Evolutionary conservation across 805 yeast genomes (phyloP).

Genomic region (Metschnikowia cerradonensis): DNA sequence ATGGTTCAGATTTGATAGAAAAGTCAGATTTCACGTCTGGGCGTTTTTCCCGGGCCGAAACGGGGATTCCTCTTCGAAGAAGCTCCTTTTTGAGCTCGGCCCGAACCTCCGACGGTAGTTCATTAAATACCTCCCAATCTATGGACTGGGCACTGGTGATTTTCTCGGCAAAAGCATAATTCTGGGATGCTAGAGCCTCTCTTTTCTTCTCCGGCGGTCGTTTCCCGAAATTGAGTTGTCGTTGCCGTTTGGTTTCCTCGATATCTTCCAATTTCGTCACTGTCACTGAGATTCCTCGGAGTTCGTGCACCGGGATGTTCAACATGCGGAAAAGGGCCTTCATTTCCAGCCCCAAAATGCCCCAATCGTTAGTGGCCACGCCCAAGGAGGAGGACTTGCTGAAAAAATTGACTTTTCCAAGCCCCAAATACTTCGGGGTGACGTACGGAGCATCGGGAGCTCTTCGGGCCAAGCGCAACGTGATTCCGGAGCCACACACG

Average conservation of each 20-base stretch:
- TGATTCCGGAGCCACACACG: conserved; percentile 52
- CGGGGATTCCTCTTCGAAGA: conserved; percentile 36
- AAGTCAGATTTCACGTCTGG: not conserved
- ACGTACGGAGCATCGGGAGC: conserved; percentile 64
- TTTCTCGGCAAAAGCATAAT: conserved; percentile 12
- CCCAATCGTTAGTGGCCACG: conserved; percentile 54
- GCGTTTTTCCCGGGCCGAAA: conserved; percentile 11
- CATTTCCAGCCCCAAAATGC: conserved; percentile 57
- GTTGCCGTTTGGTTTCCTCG: conserved; percentile 18
- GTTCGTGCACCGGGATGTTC: conserved; percentile 58
- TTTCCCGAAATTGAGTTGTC: conserved; percentile 9
- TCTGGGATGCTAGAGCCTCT: conserved; percentile 5
- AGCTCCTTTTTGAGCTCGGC: conserved; percentile 56
- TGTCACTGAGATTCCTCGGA: conserved; percentile 77
- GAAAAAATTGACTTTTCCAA: conserved; percentile 71
- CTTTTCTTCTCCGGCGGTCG: not conserved
- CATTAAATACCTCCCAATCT: conserved; percentile 62
- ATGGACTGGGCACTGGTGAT: conserved; percentile 30
- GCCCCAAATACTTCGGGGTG: conserved; percentile 78
- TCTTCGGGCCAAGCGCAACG: conserved; percentile 63
- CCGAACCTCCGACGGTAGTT: conserved; percentile 63
- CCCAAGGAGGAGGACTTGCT: conserved; percentile 61
- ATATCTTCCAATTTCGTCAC: conserved; percentile 53
- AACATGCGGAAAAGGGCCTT: conserved; percentile 53
- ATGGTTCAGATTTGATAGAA: too few species aligned